phyloP scores from a whole-genome alignment of 768 basidiomycete genomes.

The Lyophyllum semitale region DNA sequence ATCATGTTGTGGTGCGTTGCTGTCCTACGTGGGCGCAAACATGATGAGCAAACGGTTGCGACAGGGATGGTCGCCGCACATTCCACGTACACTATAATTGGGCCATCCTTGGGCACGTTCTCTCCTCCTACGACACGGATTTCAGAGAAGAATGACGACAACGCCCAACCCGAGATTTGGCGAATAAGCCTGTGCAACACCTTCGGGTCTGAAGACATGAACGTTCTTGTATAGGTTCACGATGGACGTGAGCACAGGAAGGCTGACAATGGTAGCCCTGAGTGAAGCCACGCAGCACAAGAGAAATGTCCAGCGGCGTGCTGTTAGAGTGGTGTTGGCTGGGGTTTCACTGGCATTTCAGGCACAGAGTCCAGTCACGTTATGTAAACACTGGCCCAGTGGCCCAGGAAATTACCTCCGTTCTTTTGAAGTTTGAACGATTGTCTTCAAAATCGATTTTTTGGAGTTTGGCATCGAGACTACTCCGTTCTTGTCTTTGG shows the following conservation, averaged over 20 bases:
- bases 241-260: neutral
- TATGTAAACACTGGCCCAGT: neutral
- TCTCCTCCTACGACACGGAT: slow-evolving; percentile 85
- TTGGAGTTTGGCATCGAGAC: too few species aligned
- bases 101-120: slow-evolving; percentile 84
- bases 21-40: slow-evolving; percentile 45
- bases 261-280: neutral
- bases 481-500: too few species aligned
- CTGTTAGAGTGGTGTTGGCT: too few species aligned
- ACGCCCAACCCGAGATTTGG: slow-evolving; percentile 68
- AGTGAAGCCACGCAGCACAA: neutral
- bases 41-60: neutral
- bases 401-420: neutral
- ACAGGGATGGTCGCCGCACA: neutral
- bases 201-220: slow-evolving; percentile 37
- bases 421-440: too few species aligned
- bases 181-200: slow-evolving; percentile 73
- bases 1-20: slow-evolving; percentile 96
- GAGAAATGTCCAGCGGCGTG: neutral
- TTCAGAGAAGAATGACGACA: slow-evolving; percentile 87
- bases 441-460: too few species aligned
- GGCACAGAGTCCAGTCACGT: neutral
- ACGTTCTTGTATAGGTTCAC: neutral
- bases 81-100: slow-evolving; percentile 84
- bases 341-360: neutral